Evolutionary conservation across 331 rosid species (phyloP).

Genomic region (Quercus tomentella): DNA sequence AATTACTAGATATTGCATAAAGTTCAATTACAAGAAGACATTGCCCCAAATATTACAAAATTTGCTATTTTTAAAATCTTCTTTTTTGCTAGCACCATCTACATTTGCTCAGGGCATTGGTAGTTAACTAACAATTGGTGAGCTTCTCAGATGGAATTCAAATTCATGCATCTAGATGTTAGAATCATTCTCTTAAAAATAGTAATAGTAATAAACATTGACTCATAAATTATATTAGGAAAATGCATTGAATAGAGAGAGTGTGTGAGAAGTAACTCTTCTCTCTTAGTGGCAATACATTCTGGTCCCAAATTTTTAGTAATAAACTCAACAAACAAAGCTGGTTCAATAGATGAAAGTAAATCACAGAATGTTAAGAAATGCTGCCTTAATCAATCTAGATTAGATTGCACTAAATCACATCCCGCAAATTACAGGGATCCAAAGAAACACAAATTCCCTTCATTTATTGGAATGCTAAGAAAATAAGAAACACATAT

Average conservation of each 20-base stretch:
- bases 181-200: neutral
- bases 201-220: too few species aligned
- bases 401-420: neutral
- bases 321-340: neutral
- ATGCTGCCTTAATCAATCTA: neutral
- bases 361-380: neutral
- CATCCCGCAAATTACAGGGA: neutral
- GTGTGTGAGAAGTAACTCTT: neutral
- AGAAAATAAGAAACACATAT: neutral
- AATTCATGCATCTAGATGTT: neutral
- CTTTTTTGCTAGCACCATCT: neutral
- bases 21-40: neutral
- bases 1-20: too few species aligned
- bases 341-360: neutral
- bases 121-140: neutral
- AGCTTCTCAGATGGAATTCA: neutral
- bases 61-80: neutral
- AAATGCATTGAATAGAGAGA: neutral
- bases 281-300: constrained; percentile 8
- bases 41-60: neutral
- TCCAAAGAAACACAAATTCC: neutral
- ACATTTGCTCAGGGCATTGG: neutral
- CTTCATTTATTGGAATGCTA: neutral
- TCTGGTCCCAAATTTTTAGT: neutral
- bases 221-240: too few species aligned